Evolutionary conservation across 1,284 basidiomycete genomes (phyloP).

Genomic region (Tremellales sp.): DNA sequence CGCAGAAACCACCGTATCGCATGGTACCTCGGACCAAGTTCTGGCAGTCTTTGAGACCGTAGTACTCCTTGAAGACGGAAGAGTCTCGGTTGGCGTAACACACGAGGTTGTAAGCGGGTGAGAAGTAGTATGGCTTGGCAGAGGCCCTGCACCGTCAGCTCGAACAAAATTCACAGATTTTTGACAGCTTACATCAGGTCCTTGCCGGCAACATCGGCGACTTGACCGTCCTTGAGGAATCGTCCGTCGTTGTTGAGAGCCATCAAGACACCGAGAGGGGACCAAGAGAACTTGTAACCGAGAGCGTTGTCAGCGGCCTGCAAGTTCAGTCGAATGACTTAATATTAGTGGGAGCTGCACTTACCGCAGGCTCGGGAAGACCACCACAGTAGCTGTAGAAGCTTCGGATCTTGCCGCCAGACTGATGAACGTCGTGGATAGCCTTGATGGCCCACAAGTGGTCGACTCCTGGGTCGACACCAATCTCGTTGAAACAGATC

Average conservation of each 20-base stretch:
- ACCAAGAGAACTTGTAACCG: conserved; percentile 99
- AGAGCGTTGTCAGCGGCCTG: conserved; percentile 81
- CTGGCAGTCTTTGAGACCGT: conserved; percentile 90
- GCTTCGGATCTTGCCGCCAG: conserved; percentile 90
- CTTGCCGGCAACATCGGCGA: conserved; percentile 58
- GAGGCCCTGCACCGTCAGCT: conserved; percentile 42
- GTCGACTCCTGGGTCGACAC: conserved; percentile 68
- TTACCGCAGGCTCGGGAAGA: conserved; percentile 20
- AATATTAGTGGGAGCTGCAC: background rate
- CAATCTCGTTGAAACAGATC: conserved; percentile 96
- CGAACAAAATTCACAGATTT: background rate
- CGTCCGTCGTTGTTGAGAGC: conserved; percentile 89
- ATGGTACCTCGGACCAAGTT: conserved; percentile 90
- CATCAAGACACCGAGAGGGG: conserved; percentile 90
- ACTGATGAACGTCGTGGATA: conserved; percentile 87
- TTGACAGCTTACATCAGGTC: conserved; percentile 65
- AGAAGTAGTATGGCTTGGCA: conserved; percentile 92
- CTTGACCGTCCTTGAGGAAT: conserved; percentile 66
- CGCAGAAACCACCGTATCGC: conserved; percentile 97
- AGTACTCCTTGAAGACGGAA: conserved; percentile 75
- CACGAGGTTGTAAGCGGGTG: conserved; percentile 92
- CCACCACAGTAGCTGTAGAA: conserved; percentile 98
- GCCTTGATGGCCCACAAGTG: conserved; percentile 97
- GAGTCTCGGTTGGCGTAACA: conserved; percentile 98
- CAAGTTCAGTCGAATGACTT: conserved; percentile 46